Conservation (phyloP, 2,329 filamentous ascomycete species). For the Penicillium sclerotigenum region DNA sequence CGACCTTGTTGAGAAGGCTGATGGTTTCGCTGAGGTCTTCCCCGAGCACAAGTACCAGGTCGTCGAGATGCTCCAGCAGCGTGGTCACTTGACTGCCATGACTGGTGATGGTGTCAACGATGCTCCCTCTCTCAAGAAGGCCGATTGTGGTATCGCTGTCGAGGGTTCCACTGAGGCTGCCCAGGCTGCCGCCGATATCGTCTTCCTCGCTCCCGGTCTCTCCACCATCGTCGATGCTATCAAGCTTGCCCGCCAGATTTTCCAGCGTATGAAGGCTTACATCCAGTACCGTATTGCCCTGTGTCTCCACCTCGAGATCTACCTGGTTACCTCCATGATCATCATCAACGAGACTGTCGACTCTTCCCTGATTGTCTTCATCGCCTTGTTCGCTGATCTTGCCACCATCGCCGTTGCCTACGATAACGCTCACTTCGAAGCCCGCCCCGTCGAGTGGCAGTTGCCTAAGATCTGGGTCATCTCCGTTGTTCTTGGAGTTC, state of each 20-base stretch:
- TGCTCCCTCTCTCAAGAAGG: conserved; percentile 70
- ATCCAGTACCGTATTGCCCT: conserved; percentile 75
- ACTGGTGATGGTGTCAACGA: conserved; percentile 75
- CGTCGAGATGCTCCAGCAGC: conserved; percentile 71
- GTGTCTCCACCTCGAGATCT: conserved; percentile 71
- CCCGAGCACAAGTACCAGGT: conserved; percentile 75
- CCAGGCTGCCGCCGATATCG: conserved; percentile 69
- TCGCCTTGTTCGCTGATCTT: conserved; percentile 74
- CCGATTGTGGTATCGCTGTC: conserved; percentile 71
- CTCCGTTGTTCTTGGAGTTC: conserved; percentile 54
- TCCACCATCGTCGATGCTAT: conserved; percentile 70
- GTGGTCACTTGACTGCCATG: conserved; percentile 71
- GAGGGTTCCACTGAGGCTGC: conserved; percentile 70
- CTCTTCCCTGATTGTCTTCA: conserved; percentile 72
- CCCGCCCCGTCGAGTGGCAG: conserved; percentile 75
- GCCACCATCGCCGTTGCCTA: conserved; percentile 76
- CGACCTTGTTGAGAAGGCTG: conserved; percentile 71
- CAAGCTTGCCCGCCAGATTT: conserved; percentile 71
- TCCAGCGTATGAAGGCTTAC: conserved; percentile 76
- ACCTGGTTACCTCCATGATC: conserved; percentile 73
- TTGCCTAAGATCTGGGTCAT: conserved; percentile 79
- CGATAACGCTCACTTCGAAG: conserved; percentile 74
- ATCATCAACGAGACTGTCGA: conserved; percentile 75
- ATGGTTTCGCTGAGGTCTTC: conserved; percentile 72
- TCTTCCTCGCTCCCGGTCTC: conserved; percentile 70